Percentiles rank a stretch among this genome's conserved stretches.
Conservation (phyloP, 805 yeast species). For the Candida coquimbonensis region DNA sequence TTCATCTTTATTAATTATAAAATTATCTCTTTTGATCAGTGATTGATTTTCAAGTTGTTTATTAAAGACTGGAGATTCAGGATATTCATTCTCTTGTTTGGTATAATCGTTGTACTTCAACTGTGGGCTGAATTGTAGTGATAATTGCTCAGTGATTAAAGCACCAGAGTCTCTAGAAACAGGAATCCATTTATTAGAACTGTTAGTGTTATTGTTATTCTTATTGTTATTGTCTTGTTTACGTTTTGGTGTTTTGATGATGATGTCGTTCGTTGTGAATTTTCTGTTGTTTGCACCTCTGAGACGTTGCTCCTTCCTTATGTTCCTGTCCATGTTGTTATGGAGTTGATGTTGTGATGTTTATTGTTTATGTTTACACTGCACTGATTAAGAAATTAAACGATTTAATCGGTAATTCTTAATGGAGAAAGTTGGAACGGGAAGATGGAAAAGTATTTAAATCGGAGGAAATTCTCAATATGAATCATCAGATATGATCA, state of each 20-base stretch:
- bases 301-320: neutral
- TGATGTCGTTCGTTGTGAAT: slow-evolving; percentile 7
- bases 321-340: slow-evolving; percentile 12
- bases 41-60: no score
- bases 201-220: no score
- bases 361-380: neutral
- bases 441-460: neutral
- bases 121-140: no score
- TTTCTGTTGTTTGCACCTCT: slow-evolving; percentile 2
- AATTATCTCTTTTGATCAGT: no score
- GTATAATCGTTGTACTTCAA: no score
- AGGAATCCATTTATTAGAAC: slow-evolving; percentile 6
- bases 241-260: slow-evolving; percentile 10
- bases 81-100: no score
- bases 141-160: slow-evolving; percentile 8
- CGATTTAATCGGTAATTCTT: neutral
- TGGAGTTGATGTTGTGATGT: no score
- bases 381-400: no score
- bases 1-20: no score
- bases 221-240: neutral
- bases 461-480: no score
- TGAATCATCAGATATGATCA: no score
- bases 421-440: slow-evolving; percentile 4
- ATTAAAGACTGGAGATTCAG: no score
- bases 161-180: slow-evolving; percentile 17